Conservation (phyloP, 1,139 yeast species). For the Scheffersomyces titani region DNA sequence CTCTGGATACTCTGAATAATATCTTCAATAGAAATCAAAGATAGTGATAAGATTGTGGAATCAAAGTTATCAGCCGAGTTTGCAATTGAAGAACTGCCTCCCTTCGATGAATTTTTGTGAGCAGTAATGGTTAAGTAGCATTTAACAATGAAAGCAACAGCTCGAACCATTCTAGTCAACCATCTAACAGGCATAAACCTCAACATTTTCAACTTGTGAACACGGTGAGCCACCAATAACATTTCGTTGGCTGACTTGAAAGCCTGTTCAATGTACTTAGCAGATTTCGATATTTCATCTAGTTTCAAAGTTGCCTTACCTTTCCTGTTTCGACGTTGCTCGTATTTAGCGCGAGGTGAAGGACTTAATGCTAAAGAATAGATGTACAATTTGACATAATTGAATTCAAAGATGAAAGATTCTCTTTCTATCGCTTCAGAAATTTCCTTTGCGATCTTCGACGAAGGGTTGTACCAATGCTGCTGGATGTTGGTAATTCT, state of each 20-base stretch:
- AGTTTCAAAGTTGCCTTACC: constrained; percentile 45
- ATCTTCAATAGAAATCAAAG: constrained; percentile 70
- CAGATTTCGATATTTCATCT: constrained; percentile 72
- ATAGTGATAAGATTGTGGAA: constrained; percentile 57
- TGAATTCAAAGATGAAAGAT: constrained; percentile 75
- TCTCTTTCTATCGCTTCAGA: constrained; percentile 59
- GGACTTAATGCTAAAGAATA: constrained; percentile 77
- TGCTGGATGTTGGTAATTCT: constrained; percentile 29
- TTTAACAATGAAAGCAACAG: constrained; percentile 87
- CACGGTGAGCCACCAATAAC: constrained; percentile 68
- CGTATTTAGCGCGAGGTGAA: constrained; percentile 18
- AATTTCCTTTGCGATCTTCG: constrained; percentile 39
- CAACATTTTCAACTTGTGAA: constrained; percentile 63
- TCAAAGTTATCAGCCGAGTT: constrained; percentile 39
- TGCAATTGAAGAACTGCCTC: constrained; percentile 6
- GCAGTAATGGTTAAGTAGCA: constrained; percentile 72
- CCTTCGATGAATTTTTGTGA: constrained; percentile 22
- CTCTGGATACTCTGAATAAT: constrained; percentile 66
- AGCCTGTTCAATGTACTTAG: constrained; percentile 79
- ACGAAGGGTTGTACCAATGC: constrained; percentile 36
- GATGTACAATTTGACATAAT: constrained; percentile 80
- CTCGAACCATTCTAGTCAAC: constrained; percentile 85
- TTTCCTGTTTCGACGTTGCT: constrained; percentile 19
- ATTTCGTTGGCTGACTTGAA: constrained; percentile 83
- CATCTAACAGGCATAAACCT: constrained; percentile 88